phyloP scores from a whole-genome alignment of 169 alveolate genomes.

The Babesia gibsoni region DNA sequence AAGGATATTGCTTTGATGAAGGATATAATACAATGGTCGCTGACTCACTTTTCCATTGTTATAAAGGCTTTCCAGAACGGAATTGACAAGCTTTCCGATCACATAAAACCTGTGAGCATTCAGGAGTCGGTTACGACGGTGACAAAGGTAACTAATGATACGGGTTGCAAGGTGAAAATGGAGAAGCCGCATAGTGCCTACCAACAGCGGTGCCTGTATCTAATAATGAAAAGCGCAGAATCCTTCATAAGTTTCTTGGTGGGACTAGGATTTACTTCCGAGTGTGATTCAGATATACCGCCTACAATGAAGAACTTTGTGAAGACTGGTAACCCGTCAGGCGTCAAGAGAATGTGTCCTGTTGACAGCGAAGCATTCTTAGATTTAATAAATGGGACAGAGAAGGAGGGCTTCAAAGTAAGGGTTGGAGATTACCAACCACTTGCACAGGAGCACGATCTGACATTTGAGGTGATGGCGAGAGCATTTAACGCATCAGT shows the following conservation, averaged over 20 bases:
- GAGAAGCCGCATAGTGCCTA: neutral
- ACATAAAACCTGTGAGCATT: neutral
- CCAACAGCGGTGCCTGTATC: conserved; percentile 35
- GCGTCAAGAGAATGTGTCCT: neutral
- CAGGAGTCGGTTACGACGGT: neutral
- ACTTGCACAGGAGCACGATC: neutral
- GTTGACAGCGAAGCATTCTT: conserved; percentile 14
- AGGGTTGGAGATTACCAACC: neutral
- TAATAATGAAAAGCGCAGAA: conserved; percentile 8
- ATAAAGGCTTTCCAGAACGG: conserved; percentile 28
- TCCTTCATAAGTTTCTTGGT: conserved; percentile 14
- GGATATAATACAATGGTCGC: neutral
- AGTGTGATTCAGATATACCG: neutral
- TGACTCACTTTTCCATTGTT: neutral
- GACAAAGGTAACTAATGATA: neutral
- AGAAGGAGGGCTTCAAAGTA: neutral
- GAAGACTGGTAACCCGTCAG: neutral
- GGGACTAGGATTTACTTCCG: conserved; percentile 3
- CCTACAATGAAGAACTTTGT: conserved; percentile 14
- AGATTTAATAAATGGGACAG: neutral
- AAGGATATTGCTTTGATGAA: neutral
- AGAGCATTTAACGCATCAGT: conserved; percentile 3
- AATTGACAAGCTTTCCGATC: conserved; percentile 7
- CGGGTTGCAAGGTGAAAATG: neutral
- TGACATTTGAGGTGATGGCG: conserved; percentile 15